Base-by-base conservation (phyloP, 352 stramenopile species). In the Pythium myriotylum region DNA sequence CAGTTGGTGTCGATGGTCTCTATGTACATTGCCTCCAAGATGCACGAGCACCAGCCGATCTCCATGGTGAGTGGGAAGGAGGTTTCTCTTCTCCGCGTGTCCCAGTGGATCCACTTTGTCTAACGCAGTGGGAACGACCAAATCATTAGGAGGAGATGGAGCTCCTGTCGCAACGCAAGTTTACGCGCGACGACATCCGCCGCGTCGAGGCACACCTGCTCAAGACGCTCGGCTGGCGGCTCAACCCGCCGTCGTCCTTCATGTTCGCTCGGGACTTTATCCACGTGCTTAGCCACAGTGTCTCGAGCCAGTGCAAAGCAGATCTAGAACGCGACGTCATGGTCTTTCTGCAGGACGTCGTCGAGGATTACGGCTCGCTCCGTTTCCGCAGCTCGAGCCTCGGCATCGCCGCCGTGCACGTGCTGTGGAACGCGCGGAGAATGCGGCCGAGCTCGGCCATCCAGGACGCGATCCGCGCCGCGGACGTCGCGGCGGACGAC, bases 11-110 rank as follows among this genome's bases (percentile, higher is more conserved):
- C 75, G 27, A 79, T 84, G 67, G 67, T 79, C 12, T 74, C 61
- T 23, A 71, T 84, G 70, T 77, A 77, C 59, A 67, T 84, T 35
- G 62, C 75, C 19, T 84, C 75, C 51, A 84, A 84, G 65, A 78
- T 84, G 67, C 75, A 84, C 51, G 75, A 84, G 59, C 63, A 68
- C 24, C 73, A 76, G 41, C 75, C 75, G 35, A 84, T 84, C 35
- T 70, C 72, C 12, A 81, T 84, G 72, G 73, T 77, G 20, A 24
- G 51, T 48, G 27, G 16, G n/a, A 40, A 13, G 8, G 19, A 29
- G 3, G 4, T 19, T 54, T n/a, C n/a, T n/a, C n/a, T 8, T 37
- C 17, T 32, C 23, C 23, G 14, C 10, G 27, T 13, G 22, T 37
- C 20, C 50, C 24, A 54, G 7, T n/a, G n/a, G n/a, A n/a, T n/a